Conservation (phyloP, 768 basidiomycete genomes). For the Krasilnikovozyma curviuscula region DNA sequence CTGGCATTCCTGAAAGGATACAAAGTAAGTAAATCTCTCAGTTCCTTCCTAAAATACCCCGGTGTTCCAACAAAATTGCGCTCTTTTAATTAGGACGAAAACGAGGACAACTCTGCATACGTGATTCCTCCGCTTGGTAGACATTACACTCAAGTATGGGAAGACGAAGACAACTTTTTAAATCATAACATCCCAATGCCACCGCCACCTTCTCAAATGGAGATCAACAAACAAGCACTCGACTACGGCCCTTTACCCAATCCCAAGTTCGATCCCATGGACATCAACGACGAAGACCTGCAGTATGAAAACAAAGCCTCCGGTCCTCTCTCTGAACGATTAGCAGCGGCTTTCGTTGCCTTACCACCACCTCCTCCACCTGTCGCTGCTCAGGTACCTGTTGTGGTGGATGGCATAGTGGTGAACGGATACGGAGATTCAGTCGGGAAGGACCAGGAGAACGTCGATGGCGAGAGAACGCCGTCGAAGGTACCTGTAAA, state of each 20-base stretch:
- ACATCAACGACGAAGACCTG: constrained; percentile 5
- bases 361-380: background rate
- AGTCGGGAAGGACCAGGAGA: background rate
- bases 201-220: background rate
- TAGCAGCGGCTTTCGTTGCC: too few species aligned
- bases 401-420: background rate
- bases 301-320: background rate
- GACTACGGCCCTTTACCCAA: background rate
- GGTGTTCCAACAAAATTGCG: background rate
- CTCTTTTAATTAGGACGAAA: constrained; percentile 32
- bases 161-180: constrained; percentile 49
- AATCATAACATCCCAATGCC: background rate
- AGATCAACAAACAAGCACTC: background rate
- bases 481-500: too few species aligned
- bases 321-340: background rate
- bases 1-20: constrained; percentile 69
- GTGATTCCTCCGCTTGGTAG: constrained; percentile 66
- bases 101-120: constrained; percentile 72
- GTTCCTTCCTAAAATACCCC: background rate
- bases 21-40: constrained; percentile 31
- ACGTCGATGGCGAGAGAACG: too few species aligned
- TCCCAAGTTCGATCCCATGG: background rate
- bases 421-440: constrained; percentile 37
- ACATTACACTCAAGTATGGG: constrained; percentile 84
- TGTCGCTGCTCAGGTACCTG: background rate